Base-by-base conservation (phyloP, 148 eudicot species). In the Fallopia convolvulus region DNA sequence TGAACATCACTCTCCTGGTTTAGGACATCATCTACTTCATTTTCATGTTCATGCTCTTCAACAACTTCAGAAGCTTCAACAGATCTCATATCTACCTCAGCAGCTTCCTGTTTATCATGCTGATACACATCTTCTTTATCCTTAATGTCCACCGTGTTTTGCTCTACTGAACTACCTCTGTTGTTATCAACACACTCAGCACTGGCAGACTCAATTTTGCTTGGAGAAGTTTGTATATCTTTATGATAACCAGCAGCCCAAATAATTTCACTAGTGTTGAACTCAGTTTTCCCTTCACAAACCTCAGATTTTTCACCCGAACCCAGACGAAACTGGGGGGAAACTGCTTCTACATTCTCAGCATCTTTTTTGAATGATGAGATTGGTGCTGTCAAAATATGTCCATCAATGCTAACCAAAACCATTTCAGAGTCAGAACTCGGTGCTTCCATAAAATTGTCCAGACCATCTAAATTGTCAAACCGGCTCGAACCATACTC, bases 371-470 rank as follows among this genome's bases (percentile, higher is more conserved):
- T 97, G 21, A 85, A 78, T 47, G 97, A 84, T 46, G 84, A 83
- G 77, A 95, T 91, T 33, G 99, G 99, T 61, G 98, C 99, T 33
- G 89, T 90, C 76, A 95, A 86, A 78, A 95, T 88, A 77, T 91
- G 97, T 55, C 99, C 99, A 86, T 95, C 99, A 32, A 95, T 85
- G 79, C 99, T 95, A 49, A 95, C 97, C 89, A 93, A 87, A 82
- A 95, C 91, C 85, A 95, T 91, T 83, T 90, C 98, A 32, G 99
- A 87, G 77, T 77, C 89, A 32, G 82, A 83, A 33, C 83, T 78
- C 72, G 88, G 85, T 39, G 97, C 85, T 84, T 93, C 93, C 36
- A 81, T 80, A 70, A 81, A 87, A 79, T 84, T 83, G 9, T 89
- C 93, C 70, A 80, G 81, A 20, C 76, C 83, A 48, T 92, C 97